These are phyloP conservation scores for Favolaschia claudopus DNA, from an alignment of 768 basidiomycete genomes.

Conservation along the genomic window DNA sequence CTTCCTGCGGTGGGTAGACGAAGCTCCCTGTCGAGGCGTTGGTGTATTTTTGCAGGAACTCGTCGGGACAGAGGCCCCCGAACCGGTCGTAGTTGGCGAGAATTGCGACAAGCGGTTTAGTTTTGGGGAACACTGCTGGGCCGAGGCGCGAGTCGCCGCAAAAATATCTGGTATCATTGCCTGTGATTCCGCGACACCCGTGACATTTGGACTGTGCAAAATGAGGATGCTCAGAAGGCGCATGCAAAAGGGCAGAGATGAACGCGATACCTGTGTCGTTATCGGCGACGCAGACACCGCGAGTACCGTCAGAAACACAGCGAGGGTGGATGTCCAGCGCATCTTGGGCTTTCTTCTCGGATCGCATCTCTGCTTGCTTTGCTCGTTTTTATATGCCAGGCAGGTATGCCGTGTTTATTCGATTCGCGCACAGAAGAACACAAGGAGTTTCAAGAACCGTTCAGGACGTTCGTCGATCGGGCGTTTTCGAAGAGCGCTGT, in stretches of 20 bases:
- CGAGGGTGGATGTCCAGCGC: too few relatives aligned
- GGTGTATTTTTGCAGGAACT: conserved; percentile 9
- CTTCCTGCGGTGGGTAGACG: background rate
- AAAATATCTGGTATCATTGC: background rate
- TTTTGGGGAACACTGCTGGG: background rate
- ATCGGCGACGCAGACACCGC: too few relatives aligned
- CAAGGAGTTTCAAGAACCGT: too few relatives aligned
- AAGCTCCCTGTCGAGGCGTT: background rate
- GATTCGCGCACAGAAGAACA: too few relatives aligned
- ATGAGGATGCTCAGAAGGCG: background rate
- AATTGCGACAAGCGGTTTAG: background rate
- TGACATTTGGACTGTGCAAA: background rate
- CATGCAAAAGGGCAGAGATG: background rate
- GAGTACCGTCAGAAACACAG: too few relatives aligned
- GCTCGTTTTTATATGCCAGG: too few relatives aligned
- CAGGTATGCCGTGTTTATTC: too few relatives aligned
- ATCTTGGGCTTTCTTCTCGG: too few relatives aligned
- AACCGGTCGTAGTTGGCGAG: conserved; percentile 9
- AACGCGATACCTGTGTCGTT: background rate
- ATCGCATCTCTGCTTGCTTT: too few relatives aligned
- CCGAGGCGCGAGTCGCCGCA: conserved; percentile 15
- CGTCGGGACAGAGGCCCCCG: conserved; percentile 19
- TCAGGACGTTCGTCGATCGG: too few relatives aligned
- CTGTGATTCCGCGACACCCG: background rate
- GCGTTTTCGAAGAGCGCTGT: too few relatives aligned